These are phyloP conservation scores for Fraxinus anomala DNA, from an alignment of 257 asterid species.

Conservation along the genomic window DNA sequence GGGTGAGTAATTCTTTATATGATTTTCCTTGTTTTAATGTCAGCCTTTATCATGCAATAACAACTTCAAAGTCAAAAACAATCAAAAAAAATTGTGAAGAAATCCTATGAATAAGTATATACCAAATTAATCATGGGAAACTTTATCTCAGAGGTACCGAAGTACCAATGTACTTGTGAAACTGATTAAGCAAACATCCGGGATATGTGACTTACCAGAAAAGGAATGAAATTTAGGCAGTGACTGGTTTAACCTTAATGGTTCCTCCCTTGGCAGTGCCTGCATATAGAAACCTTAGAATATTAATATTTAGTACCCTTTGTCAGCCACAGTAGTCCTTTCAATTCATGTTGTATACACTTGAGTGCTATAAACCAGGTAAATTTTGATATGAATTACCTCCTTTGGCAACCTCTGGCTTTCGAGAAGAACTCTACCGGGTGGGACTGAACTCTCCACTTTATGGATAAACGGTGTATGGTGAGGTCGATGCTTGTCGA, in stretches of 20 bases:
- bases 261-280: slow-evolving; percentile 75
- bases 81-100: background rate
- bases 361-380: slow-evolving; percentile 14
- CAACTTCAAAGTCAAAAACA: slow-evolving; percentile 12
- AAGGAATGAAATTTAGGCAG: slow-evolving; percentile 53
- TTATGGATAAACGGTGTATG: slow-evolving; percentile 69
- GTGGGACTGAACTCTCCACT: slow-evolving; percentile 55
- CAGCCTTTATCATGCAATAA: slow-evolving; percentile 5
- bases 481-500: slow-evolving; percentile 60
- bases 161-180: slow-evolving; percentile 12
- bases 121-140: background rate
- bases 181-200: slow-evolving; percentile 15
- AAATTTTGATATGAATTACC: slow-evolving; percentile 43
- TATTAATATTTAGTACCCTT: slow-evolving; percentile 14
- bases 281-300: slow-evolving; percentile 33
- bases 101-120: background rate
- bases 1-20: slow-evolving; percentile 1
- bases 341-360: slow-evolving; percentile 1
- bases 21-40: background rate
- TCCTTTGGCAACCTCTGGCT: slow-evolving; percentile 70
- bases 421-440: slow-evolving; percentile 66
- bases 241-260: slow-evolving; percentile 62
- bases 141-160: slow-evolving; percentile 18
- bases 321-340: slow-evolving; percentile 20
- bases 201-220: slow-evolving; percentile 49